phyloP scores from a whole-genome alignment of 331 rosid species.

The Malus hybrid region DNA sequence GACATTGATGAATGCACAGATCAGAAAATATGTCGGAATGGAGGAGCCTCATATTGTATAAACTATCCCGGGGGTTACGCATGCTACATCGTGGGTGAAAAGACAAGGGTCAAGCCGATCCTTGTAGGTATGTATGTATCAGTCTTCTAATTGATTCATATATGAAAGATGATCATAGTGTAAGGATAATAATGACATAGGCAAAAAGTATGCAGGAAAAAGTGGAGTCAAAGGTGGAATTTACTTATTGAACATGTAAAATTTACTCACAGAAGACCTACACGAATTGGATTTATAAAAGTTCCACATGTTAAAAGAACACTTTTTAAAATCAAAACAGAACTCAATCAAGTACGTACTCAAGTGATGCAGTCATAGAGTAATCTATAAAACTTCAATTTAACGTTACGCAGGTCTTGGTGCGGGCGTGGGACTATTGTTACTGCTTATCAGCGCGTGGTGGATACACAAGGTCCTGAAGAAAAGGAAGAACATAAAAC shows the following conservation, averaged over 20 bases:
- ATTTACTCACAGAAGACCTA: not conserved
- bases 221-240: not conserved
- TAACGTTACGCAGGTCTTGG: slow-evolving; percentile 6
- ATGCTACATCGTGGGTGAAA: not conserved
- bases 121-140: not conserved
- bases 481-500: not conserved
- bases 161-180: not conserved
- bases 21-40: not conserved
- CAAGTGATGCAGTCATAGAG: not conserved
- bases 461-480: not conserved
- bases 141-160: not conserved
- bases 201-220: not conserved
- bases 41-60: not conserved
- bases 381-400: not conserved
- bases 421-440: not conserved
- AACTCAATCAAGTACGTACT: not conserved
- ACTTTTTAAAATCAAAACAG: not conserved
- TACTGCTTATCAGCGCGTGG: not conserved
- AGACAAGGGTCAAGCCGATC: not conserved
- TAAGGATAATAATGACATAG: not conserved
- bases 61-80: not conserved
- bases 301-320: not conserved
- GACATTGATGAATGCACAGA: slow-evolving; percentile 1
- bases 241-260: not conserved
- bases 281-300: not conserved